phyloP scores from a whole-genome alignment of 805 yeast genomes.

The Cyberlindnera japonica region DNA sequence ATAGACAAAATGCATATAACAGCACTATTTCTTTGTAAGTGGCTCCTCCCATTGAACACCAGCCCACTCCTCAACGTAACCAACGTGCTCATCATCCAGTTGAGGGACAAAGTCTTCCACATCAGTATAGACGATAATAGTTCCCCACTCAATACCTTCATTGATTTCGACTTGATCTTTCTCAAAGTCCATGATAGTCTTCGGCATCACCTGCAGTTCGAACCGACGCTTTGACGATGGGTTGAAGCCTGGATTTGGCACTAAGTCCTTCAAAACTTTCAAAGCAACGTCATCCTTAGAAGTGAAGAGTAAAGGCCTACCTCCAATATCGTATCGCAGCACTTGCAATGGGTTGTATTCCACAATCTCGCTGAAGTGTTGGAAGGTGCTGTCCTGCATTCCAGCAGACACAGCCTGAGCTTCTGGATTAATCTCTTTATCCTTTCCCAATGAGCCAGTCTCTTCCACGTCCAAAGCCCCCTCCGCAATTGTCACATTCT shows the following conservation, averaged over 20 bases:
- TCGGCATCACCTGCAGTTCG: constrained; percentile 94
- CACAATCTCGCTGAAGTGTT: constrained; percentile 68
- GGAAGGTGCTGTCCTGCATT: constrained; percentile 63
- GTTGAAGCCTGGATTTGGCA: constrained; percentile 60
- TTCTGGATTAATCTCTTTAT: constrained; percentile 34
- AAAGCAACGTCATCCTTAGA: constrained; percentile 49
- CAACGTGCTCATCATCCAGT: constrained; percentile 64
- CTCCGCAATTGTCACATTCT: constrained; percentile 49
- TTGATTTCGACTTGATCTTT: constrained; percentile 37
- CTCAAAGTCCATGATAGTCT: constrained; percentile 81
- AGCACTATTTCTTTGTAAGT: constrained; percentile 11
- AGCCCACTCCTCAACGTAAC: constrained; percentile 74
- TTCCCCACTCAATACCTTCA: constrained; percentile 97
- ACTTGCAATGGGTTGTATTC: constrained; percentile 86
- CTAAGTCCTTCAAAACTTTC: constrained; percentile 34
- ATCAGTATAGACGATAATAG: constrained; percentile 80
- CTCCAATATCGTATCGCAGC: constrained; percentile 77
- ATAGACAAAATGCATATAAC: too few relatives aligned
- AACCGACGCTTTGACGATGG: constrained; percentile 60
- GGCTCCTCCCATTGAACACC: constrained; percentile 84
- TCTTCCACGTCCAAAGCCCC: constrained; percentile 43
- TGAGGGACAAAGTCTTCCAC: constrained; percentile 56
- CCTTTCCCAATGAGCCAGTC: constrained; percentile 28
- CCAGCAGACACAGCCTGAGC: constrained; percentile 48
- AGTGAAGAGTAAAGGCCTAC: constrained; percentile 72